Percentiles rank a stretch among this genome's conserved stretches.
phyloP scores from a whole-genome alignment of 768 basidiomycete species.

The Neoboletus brunneissimus region DNA sequence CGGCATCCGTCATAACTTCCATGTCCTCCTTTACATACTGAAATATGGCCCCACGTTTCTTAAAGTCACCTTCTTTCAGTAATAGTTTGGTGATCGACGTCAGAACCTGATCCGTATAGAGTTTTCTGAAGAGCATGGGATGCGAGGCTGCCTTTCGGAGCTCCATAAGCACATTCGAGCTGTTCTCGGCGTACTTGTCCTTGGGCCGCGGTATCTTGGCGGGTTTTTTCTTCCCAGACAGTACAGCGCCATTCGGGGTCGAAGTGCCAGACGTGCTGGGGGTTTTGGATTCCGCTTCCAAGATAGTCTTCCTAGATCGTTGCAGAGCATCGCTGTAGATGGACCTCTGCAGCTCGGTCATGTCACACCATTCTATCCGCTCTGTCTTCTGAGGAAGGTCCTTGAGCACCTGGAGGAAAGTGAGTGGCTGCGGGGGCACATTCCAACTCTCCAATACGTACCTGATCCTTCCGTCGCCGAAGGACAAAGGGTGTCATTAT shows the following conservation, averaged over 20 bases:
- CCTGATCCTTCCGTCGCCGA: constrained; percentile 94
- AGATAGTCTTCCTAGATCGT: constrained; percentile 77
- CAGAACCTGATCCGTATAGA: constrained; percentile 76
- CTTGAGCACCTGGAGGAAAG: constrained; percentile 65
- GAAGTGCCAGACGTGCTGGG: constrained; percentile 32
- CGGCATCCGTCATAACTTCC: constrained; percentile 97
- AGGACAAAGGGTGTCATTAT: constrained; percentile 99
- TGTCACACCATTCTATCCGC: constrained; percentile 91
- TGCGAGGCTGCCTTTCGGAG: constrained; percentile 94
- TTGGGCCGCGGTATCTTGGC: constrained; percentile 44
- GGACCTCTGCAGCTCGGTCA: constrained; percentile 77
- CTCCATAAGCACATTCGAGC: constrained; percentile 95
- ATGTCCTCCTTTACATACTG: constrained; percentile 95
- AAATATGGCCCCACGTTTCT: constrained; percentile 73
- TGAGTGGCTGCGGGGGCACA: constrained; percentile 1
- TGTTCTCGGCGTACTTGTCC: constrained; percentile 78
- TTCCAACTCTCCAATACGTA: constrained; percentile 25
- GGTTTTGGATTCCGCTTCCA: constrained; percentile 40
- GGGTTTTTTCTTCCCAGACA: constrained; percentile 31
- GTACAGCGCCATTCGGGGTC: constrained; percentile 26
- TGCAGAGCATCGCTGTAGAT: constrained; percentile 86
- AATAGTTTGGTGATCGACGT: constrained; percentile 75
- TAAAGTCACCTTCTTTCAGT: constrained; percentile 90
- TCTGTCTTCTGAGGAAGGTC: constrained; percentile 93
- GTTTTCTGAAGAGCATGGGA: constrained; percentile 90